Evolutionary conservation across 352 stramenopile genomes (phyloP), one percentile per base, ranked within the genome.

Genomic region (Globisporangium spinosum): DNA sequence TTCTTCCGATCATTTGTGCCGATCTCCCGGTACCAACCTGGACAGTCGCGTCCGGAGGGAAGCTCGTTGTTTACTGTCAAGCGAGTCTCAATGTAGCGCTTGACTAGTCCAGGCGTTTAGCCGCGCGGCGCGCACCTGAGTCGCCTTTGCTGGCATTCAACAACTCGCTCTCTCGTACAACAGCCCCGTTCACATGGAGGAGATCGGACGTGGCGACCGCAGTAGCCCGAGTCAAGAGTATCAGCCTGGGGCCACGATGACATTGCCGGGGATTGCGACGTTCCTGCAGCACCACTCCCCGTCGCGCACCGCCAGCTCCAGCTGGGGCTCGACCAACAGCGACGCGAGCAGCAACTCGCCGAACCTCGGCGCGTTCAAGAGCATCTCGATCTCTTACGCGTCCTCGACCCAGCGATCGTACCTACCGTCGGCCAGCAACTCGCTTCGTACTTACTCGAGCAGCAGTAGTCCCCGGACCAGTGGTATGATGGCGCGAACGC

Each of bases 321-420:
- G 25, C 53, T 17, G 25, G 25, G 25, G 25, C 12, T 23, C 32
- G 15, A 13, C 54, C 13, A 27, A n/a, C 15, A 23, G 22, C 6
- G 22, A 35, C 25, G 23, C 58, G 17, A 43, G 35, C 13, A 45
- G 25, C 40, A 32, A 29, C 12, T 64, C 59, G 25, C 59, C 59
- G 7, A 54, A 15, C 8, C 40, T 64, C 20, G 59, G 55, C 25
- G 59, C 23, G 40, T 64, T 64, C 40, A 64, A 64, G 43, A 32
- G 27, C 25, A 64, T 64, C n/a, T 25, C 40, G 15, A 55, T 64
- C 38, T 25, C 59, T 17, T 53, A 29, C 55, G 20, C 55, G 8
- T 43, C 35, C 15, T 17, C 35, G 10, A 43, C 12, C 22, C 20
- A 58, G 17, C 53, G 10, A 9, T 32, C 13, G 23, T 15, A 22